These are phyloP conservation scores for Tuber magnatum DNA, from an alignment of 495 filamentous ascomycete species.

Conservation along the genomic window DNA sequence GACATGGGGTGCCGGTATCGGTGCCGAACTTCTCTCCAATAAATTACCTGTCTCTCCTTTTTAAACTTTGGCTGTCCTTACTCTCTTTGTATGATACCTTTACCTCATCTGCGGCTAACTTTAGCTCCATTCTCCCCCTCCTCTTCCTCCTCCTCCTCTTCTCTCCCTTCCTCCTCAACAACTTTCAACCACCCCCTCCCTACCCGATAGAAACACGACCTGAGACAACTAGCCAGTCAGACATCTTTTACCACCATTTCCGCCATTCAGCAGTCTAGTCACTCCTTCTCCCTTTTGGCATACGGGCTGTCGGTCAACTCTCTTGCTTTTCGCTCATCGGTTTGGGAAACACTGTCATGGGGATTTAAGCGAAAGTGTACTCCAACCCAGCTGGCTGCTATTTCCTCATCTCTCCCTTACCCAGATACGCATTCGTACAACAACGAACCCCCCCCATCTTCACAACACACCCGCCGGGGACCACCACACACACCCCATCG, in stretches of 20 bases:
- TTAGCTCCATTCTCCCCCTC: neutral
- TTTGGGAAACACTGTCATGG: neutral
- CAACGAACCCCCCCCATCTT: neutral
- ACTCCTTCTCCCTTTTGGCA: neutral
- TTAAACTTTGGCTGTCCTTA: neutral
- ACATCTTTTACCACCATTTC: neutral
- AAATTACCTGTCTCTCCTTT: neutral
- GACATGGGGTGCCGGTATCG: neutral
- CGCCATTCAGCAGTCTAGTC: neutral
- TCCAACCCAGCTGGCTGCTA: neutral
- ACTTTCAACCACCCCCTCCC: neutral
- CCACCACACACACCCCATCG: neutral
- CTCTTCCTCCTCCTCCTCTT: neutral
- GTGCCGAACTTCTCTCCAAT: neutral
- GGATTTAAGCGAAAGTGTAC: neutral
- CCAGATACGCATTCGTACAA: neutral
- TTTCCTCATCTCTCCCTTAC: neutral
- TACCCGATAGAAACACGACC: neutral
- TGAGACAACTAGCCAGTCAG: neutral
- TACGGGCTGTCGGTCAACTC: neutral
- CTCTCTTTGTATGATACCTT: neutral
- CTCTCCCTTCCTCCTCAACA: neutral
- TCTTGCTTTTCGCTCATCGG: neutral
- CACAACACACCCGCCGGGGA: constrained; percentile 3
- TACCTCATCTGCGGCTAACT: constrained; percentile 1